Base-by-base conservation (phyloP, 768 basidiomycete species). In the Boletus bicolor region DNA sequence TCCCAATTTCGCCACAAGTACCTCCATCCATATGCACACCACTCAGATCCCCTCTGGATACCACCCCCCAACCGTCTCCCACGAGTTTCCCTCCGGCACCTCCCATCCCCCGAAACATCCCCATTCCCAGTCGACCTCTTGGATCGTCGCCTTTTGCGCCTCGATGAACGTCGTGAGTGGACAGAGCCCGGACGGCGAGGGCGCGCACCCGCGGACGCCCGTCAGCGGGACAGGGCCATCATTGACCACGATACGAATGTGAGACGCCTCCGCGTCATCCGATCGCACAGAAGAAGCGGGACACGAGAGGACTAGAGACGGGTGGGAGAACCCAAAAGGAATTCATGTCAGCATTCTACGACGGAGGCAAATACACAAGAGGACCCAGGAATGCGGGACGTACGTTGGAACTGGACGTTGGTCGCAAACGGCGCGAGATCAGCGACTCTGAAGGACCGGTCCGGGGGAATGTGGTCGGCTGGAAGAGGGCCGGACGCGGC, bases 381-480 rank as follows among this genome's bases (percentile, higher is more conserved):
- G 24, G 28, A 5, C 28, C 21, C 15, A 6, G 35, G 52, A 63
- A 30, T 19, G 9, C 5, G 14, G 74, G 79, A 53, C 70, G 21
- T 72, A 93, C 91, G 76, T 73, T 96, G 93, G 78, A 95, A 87
- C 65, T 92, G 90, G 21, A 95, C 69, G 64, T 95, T 95, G 28
- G 93, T 89, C 0, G 86, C 87, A 70, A 97, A 97, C 0, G 93
- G 93, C 19, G 89, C 85, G 38, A 93, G 76, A 59, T 93, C 82
- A 5, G 91, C 81, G 0, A 83, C 78, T 62, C 82, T 84, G 77
- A 91, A 96, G 0, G 86, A 77, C 14, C 82, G 78, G 46, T 86
- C 73, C 7, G 69, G 58, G 0, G 83, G 85, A 26, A 93, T 86
- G 62, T 90, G 87, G 53, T 85, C 84, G 9, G 80, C 77, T 0